Base-by-base conservation (phyloP, 306 rosid species). In the Quercus rubra region DNA sequence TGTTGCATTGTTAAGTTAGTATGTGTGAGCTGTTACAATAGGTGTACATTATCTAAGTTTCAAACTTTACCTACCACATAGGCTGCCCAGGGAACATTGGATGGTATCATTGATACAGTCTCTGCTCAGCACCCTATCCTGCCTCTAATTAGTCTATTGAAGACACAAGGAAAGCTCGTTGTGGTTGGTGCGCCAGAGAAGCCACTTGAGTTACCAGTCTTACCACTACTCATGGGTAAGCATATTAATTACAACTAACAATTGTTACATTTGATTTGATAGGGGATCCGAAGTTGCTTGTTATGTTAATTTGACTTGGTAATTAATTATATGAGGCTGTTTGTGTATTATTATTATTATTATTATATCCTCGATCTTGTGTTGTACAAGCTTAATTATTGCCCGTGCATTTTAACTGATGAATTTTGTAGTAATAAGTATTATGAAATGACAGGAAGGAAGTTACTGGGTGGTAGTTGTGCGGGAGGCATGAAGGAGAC, bases 41-140 rank as follows among this genome's bases (percentile, higher is more conserved):
- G 43, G 2, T 38, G 43, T 38, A 38, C 43, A 38, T 6, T 38
- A 82, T 5, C 13, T 5, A 20, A 13, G 15, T 5, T 20, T 62
- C 1, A 7, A 62, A 1, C 0, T 38, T 38, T 35, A n/a, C 4
- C 52, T 46, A 9, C 52, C 70, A 17, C 46, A 2, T 27, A 83
- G 91, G 86, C 83, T 73, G 86, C 59, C 6, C 41, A 3, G 61
- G 79, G 80, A 10, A 85, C 87, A 2, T 12, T 87, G 77, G 90
- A 84, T 66, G 90, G 90, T 28, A 83, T 85, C 25, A 79, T 84
- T 1, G 91, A 88, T 30, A 83, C 74, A 0, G 83, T 62, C 9
- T 56, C 76, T 5, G 72, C 78, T 0, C 59, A 33, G 15, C 83
- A 69, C 19, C 69, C 74, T 3, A 72, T 81, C 0, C 1, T 27